These are phyloP conservation scores for Geotrichum citri-aurantii DNA, from an alignment of 1,139 yeast genomes.

Conservation along the genomic window DNA sequence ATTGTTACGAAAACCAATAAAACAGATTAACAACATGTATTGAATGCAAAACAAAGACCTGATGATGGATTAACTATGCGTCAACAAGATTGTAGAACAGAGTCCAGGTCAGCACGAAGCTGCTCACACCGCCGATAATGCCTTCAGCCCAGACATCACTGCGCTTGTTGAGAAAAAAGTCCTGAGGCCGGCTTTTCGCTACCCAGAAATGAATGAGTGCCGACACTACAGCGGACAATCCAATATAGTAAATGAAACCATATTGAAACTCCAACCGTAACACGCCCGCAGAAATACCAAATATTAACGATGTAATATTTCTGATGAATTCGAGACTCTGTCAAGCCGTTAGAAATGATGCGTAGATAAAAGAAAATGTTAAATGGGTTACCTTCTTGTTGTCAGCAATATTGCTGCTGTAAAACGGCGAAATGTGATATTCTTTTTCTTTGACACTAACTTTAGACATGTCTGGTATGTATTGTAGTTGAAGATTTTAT, in stretches of 20 bases:
- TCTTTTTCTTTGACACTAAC: constrained; percentile 10
- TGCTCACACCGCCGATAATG: constrained; percentile 54
- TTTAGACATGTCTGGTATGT: not conserved
- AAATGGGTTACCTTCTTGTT: constrained; percentile 14
- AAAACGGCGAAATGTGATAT: constrained; percentile 16
- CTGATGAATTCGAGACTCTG: constrained; percentile 47
- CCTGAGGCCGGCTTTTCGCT: constrained; percentile 42
- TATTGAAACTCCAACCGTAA: constrained; percentile 57
- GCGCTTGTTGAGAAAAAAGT: constrained; percentile 51
- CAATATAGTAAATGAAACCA: constrained; percentile 58
- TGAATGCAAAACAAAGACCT: not conserved
- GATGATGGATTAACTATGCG: constrained; percentile 24
- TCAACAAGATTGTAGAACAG: constrained; percentile 61
- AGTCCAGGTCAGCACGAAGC: constrained; percentile 82
- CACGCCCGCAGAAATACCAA: constrained; percentile 71
- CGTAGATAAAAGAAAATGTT: not conserved
- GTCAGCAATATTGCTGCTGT: constrained; percentile 10
- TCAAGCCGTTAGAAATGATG: not conserved
- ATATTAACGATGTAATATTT: constrained; percentile 58
- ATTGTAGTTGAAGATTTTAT: not conserved
- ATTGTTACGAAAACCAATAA: not conserved
- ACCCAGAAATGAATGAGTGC: constrained; percentile 41
- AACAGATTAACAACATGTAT: not conserved
- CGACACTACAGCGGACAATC: constrained; percentile 45
- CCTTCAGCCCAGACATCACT: constrained; percentile 54